Percentiles rank a stretch among this genome's conserved stretches.
Evolutionary conservation across 2,329 filamentous ascomycete species (phyloP).

Genomic region (Amauroascus niger): DNA sequence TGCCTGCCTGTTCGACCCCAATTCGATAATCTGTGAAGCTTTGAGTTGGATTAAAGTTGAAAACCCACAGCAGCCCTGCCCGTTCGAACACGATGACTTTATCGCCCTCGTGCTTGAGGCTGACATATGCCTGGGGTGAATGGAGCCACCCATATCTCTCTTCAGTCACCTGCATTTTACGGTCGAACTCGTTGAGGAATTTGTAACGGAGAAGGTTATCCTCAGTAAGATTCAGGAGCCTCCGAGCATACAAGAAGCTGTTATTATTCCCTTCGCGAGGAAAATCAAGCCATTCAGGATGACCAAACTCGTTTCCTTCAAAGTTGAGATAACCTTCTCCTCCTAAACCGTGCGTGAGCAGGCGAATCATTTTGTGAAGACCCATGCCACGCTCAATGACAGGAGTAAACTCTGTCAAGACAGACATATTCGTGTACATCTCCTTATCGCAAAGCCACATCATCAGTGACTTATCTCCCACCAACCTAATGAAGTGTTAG

Average conservation of each 20-base stretch:
- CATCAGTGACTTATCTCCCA: conserved; percentile 92
- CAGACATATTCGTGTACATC: conserved; percentile 97
- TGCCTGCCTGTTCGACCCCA: conserved; percentile 73
- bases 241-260: conserved; percentile 87
- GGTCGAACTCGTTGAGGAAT: conserved; percentile 89
- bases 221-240: conserved; percentile 86
- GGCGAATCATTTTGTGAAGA: conserved; percentile 93
- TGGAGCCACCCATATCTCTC: conserved; percentile 86
- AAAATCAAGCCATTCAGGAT: conserved; percentile 98
- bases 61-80: conserved; percentile 79
- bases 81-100: conserved; percentile 96
- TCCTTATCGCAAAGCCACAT: conserved; percentile 98
- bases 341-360: conserved; percentile 81
- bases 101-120: conserved; percentile 83
- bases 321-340: conserved; percentile 98
- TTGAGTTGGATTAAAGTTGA: conserved; percentile 82
- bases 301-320: conserved; percentile 96
- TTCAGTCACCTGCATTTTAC: conserved; percentile 79
- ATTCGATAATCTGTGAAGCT: conserved; percentile 91
- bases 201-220: conserved; percentile 77
- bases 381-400: conserved; percentile 84
- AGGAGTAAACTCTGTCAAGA: conserved; percentile 69
- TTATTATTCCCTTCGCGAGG: conserved; percentile 86
- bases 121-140: conserved; percentile 77
- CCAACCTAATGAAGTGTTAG: conserved; percentile 52